phyloP scores from a whole-genome alignment of 2,329 filamentous ascomycete species.

The Aplosporella prunicola region DNA sequence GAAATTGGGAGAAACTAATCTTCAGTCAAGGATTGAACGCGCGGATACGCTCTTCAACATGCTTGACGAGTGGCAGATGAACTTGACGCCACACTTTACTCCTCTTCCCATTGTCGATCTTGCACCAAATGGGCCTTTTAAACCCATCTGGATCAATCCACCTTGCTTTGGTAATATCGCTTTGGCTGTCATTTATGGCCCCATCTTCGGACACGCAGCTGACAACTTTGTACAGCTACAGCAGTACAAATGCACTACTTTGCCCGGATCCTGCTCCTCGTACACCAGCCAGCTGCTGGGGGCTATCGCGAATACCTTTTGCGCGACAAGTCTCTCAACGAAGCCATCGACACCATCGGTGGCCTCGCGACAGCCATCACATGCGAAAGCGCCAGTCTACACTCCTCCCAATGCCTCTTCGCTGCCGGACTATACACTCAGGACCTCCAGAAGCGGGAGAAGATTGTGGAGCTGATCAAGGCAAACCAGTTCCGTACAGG shows the following conservation, averaged over 20 bases:
- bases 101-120: slow-evolving; percentile 26
- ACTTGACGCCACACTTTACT: slow-evolving; percentile 36
- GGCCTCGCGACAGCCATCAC: slow-evolving; percentile 6
- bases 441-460: slow-evolving; percentile 16
- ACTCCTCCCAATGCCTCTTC: slow-evolving; percentile 12
- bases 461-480: slow-evolving; percentile 19
- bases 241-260: slow-evolving; percentile 46
- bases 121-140: slow-evolving; percentile 24
- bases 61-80: slow-evolving; percentile 41
- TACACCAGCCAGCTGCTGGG: slow-evolving; percentile 43
- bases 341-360: slow-evolving; percentile 33
- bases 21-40: slow-evolving; percentile 36
- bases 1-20: slow-evolving; percentile 33
- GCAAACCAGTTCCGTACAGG: slow-evolving; percentile 12
- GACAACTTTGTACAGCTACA: slow-evolving; percentile 26
- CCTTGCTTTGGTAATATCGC: slow-evolving; percentile 30
- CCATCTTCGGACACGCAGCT: slow-evolving; percentile 18
- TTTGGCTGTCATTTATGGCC: background rate
- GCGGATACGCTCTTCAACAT: slow-evolving; percentile 39
- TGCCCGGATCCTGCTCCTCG: slow-evolving; percentile 43
- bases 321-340: slow-evolving; percentile 36
- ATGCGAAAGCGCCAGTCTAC: slow-evolving; percentile 9
- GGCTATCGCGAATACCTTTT: slow-evolving; percentile 41
- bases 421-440: slow-evolving; percentile 15
- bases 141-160: slow-evolving; percentile 45